A percentile compares a stretch with the other conserved stretches of the same genome.
Evolutionary conservation across 1,139 yeast genomes (phyloP).

Genomic region (Nadsonia commutata): DNA sequence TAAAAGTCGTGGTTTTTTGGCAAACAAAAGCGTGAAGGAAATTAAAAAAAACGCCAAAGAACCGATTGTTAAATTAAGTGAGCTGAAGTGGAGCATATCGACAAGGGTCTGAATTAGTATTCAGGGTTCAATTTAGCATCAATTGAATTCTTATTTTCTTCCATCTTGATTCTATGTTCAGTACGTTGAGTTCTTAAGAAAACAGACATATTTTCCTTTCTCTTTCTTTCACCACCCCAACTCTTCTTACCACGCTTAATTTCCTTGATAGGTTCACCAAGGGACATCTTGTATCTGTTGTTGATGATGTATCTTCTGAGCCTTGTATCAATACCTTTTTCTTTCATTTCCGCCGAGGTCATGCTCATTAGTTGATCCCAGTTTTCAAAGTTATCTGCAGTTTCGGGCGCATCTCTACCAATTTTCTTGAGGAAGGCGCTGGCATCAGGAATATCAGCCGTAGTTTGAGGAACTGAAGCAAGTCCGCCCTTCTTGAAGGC

Average conservation of each 20-base stretch:
- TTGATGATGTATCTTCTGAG: constrained; percentile 39
- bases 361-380: constrained; percentile 56
- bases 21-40: background rate
- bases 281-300: constrained; percentile 27
- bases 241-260: constrained; percentile 53
- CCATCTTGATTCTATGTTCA: background rate
- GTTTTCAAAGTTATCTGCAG: constrained; percentile 54
- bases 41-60: background rate
- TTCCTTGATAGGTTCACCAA: constrained; percentile 44
- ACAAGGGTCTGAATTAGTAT: background rate
- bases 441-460: constrained; percentile 51
- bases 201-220: constrained; percentile 55
- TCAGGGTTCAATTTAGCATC: background rate
- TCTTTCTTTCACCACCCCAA: constrained; percentile 83
- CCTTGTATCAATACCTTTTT: constrained; percentile 63
- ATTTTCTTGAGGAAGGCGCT: constrained; percentile 54
- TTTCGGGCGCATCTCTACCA: constrained; percentile 62
- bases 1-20: no score
- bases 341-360: constrained; percentile 45
- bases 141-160: background rate
- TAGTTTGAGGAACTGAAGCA: constrained; percentile 29
- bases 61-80: background rate
- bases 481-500: constrained; percentile 1
- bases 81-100: no score
- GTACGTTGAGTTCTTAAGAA: constrained; percentile 26